Evolutionary conservation across 208 protist species (phyloP).

Genomic region (Trypanosoma vivax): DNA sequence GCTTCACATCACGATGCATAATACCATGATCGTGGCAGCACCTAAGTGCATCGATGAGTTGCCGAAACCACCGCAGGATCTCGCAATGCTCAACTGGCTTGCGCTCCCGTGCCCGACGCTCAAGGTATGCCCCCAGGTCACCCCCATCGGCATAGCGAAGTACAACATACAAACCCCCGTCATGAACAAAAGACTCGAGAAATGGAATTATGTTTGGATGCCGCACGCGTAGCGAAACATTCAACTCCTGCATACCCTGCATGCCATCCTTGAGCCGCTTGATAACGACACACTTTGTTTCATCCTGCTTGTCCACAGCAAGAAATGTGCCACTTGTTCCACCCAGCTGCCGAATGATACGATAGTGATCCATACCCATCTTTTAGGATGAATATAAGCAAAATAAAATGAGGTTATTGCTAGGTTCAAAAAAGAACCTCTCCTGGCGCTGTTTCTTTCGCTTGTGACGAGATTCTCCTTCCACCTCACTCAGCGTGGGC

Average conservation of each 20-base stretch:
- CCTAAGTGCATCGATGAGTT: conserved; percentile 68
- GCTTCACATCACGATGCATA: conserved; percentile 90
- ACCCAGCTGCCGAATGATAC: conserved; percentile 59
- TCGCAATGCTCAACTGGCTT: conserved; percentile 38
- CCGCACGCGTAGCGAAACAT: conserved; percentile 60
- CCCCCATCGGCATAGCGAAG: conserved; percentile 75
- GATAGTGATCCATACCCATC: conserved; percentile 87
- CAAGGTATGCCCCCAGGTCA: conserved; percentile 67
- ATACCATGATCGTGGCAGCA: conserved; percentile 76
- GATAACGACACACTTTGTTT: conserved; percentile 56
- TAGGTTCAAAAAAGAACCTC: no score
- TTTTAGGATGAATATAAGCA: background rate
- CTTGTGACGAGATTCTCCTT: no score
- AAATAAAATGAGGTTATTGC: no score
- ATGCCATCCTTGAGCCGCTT: conserved; percentile 63
- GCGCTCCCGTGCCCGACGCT: conserved; percentile 30
- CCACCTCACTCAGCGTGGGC: no score
- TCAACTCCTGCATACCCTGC: conserved; percentile 72
- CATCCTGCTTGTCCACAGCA: conserved; percentile 54
- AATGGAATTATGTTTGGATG: conserved; percentile 78
- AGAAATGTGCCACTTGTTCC: conserved; percentile 75
- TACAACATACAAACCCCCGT: conserved; percentile 75
- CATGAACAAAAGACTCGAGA: conserved; percentile 63
- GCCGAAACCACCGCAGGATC: conserved; percentile 59
- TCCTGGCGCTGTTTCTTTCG: no score